A percentile compares a stretch with the other conserved stretches of the same genome.
These are phyloP conservation scores for Galerina sulciceps DNA, from an alignment of 768 basidiomycete genomes.

Conservation along the genomic window DNA sequence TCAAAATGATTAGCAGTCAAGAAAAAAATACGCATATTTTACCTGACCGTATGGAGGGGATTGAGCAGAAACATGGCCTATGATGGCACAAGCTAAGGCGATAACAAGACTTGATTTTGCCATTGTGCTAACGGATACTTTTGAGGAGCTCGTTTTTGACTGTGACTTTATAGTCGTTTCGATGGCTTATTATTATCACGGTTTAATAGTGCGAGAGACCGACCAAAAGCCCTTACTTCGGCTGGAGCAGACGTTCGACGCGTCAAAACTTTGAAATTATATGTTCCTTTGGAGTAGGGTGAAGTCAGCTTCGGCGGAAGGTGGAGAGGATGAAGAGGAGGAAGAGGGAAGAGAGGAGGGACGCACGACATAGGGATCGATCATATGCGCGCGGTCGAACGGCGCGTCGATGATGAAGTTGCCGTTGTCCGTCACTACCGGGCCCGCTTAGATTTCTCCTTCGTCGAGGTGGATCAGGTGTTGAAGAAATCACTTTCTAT, in stretches of 20 bases:
- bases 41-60: constrained; percentile 42
- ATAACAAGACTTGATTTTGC: constrained; percentile 11
- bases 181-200: constrained; percentile 3
- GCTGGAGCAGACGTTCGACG: constrained; percentile 11
- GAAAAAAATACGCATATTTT: neutral
- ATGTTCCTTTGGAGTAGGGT: too few species aligned
- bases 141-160: neutral
- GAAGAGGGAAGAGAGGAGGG: neutral
- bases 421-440: constrained; percentile 95
- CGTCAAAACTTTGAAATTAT: neutral
- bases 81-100: constrained; percentile 6
- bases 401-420: constrained; percentile 99
- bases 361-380: constrained; percentile 65
- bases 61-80: constrained; percentile 17
- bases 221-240: constrained; percentile 44
- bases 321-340: too few species aligned
- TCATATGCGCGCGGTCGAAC: constrained; percentile 72
- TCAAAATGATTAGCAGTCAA: neutral
- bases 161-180: constrained; percentile 11
- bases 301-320: too few species aligned
- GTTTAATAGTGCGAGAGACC: constrained; percentile 18
- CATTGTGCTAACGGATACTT: constrained; percentile 8
- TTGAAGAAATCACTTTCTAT: neutral
- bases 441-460: too few species aligned
- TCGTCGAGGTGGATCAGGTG: neutral